A percentile compares a stretch with the other conserved stretches of the same genome.
phyloP scores from a whole-genome alignment of 2,329 filamentous ascomycete species.

The Aspergillus sp. region DNA sequence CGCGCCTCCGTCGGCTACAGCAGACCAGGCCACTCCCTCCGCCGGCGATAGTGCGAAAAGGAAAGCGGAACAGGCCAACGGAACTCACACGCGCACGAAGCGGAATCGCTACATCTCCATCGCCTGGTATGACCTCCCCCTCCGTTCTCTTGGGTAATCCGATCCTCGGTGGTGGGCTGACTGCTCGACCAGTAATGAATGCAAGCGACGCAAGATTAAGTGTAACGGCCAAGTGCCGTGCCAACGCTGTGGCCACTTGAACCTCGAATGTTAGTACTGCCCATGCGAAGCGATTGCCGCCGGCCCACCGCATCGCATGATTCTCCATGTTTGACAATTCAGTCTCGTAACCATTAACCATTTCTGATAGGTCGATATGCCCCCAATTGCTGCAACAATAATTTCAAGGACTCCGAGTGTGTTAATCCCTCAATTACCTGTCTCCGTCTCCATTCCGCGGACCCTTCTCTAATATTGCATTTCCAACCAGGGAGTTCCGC shows the following conservation, averaged over 20 bases:
- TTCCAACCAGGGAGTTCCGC: conserved; percentile 65
- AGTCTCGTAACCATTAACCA: conserved; percentile 6
- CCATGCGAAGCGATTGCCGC: not conserved
- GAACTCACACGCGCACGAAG: conserved; percentile 57
- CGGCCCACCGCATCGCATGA: conserved; percentile 1
- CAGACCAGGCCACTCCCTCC: conserved; percentile 23
- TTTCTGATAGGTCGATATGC: conserved; percentile 54
- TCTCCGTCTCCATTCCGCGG: not conserved
- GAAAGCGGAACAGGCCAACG: conserved; percentile 43
- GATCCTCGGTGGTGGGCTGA: conserved; percentile 2
- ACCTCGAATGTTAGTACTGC: conserved; percentile 52
- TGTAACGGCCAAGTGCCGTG: conserved; percentile 66
- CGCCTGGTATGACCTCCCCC: conserved; percentile 53
- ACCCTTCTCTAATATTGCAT: not conserved
- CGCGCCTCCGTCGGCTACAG: conserved; percentile 21
- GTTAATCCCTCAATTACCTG: conserved; percentile 16
- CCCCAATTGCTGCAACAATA: conserved; percentile 68
- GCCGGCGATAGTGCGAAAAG: conserved; percentile 36
- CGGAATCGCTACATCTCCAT: conserved; percentile 68
- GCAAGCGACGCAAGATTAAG: conserved; percentile 66
- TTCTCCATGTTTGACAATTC: conserved; percentile 1
- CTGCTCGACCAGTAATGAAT: conserved; percentile 54
- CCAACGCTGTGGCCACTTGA: conserved; percentile 64
- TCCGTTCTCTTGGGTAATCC: conserved; percentile 2
- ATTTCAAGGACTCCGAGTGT: conserved; percentile 83